phyloP scores from a whole-genome alignment of 148 eudicot genomes.

The Dianthus caryophyllus region DNA sequence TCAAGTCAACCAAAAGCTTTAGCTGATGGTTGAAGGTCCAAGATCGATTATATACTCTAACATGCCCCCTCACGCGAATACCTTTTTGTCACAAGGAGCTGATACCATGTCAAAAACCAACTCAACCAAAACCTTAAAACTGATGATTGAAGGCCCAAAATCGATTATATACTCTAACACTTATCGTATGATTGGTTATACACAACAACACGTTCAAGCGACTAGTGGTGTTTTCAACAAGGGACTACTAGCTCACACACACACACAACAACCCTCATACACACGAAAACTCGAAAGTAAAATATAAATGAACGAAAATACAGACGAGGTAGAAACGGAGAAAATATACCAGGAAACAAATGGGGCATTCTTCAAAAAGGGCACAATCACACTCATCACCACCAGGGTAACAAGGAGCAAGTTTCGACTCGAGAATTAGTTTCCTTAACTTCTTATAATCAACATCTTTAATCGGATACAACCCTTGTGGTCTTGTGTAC shows the following conservation, averaged over 20 bases:
- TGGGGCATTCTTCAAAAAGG: conserved; percentile 83
- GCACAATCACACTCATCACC: conserved; percentile 63
- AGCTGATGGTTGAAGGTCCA: too few relatives aligned
- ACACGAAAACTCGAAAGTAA: not conserved
- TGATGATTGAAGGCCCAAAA: too few relatives aligned
- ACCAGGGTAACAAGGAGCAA: conserved; percentile 95
- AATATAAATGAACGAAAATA: too few relatives aligned
- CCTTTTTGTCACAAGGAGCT: too few relatives aligned
- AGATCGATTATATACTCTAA: too few relatives aligned
- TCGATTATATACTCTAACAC: too few relatives aligned
- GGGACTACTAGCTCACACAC: not conserved
- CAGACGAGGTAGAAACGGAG: not conserved
- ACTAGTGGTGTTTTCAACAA: not conserved
- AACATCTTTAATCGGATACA: conserved; percentile 92
- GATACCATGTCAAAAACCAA: too few relatives aligned
- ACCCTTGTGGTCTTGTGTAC: conserved; percentile 93
- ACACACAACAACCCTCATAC: not conserved
- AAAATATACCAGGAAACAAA: conserved; percentile 89
- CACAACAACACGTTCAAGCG: too few relatives aligned
- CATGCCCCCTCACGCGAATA: too few relatives aligned
- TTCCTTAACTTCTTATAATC: conserved; percentile 96
- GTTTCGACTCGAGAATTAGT: conserved; percentile 89
- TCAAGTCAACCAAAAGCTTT: too few relatives aligned
- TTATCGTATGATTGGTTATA: too few relatives aligned
- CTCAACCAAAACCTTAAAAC: too few relatives aligned